Conservation (phyloP, 306 rosid species). For the Trifolium repens region DNA sequence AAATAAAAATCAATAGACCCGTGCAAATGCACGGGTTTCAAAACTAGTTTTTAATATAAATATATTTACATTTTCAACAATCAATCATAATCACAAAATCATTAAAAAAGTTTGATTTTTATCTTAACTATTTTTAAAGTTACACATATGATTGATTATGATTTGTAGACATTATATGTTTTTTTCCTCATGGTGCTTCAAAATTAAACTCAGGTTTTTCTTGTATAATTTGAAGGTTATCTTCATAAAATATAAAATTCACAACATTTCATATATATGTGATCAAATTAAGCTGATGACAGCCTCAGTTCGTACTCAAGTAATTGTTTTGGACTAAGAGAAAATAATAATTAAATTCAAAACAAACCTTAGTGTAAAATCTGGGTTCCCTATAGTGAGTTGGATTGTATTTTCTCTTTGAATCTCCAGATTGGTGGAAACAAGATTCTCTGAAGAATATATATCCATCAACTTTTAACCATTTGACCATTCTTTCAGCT, state of each 20-base stretch:
- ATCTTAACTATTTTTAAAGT: no score
- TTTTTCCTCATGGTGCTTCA: no score
- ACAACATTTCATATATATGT: neutral
- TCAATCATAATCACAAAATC: neutral
- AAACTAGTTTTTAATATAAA: no score
- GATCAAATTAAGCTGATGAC: neutral
- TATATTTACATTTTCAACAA: no score
- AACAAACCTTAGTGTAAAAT: conserved; percentile 83
- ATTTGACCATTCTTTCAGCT: conserved; percentile 79
- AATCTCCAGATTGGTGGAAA: conserved; percentile 95
- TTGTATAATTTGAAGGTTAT: neutral
- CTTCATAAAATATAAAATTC: neutral
- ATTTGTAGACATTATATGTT: no score
- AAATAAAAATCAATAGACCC: no score
- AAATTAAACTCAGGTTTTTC: no score
- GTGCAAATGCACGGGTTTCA: no score
- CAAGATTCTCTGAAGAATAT: conserved; percentile 96
- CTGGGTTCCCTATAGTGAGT: conserved; percentile 97
- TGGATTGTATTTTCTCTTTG: conserved; percentile 87
- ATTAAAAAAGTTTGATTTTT: neutral
- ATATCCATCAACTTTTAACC: conserved; percentile 87
- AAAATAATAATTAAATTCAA: neutral
- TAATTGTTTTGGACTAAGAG: neutral
- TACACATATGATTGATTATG: no score
- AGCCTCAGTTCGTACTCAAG: neutral